Evolutionary conservation across 2,329 filamentous ascomycete species (phyloP).

Genomic region (Alternaria incomplexa): DNA sequence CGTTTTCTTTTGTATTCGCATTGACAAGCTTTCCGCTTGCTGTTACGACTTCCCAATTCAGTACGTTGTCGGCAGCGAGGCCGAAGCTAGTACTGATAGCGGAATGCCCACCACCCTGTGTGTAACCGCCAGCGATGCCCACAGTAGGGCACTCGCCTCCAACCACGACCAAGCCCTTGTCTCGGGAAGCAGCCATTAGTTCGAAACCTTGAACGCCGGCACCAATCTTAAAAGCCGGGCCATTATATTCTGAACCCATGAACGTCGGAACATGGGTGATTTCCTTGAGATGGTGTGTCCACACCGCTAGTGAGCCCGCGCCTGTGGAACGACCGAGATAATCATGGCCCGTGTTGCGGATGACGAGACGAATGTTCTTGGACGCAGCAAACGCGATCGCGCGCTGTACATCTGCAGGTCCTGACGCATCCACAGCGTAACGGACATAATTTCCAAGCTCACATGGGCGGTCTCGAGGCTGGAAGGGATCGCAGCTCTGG

Average conservation of each 20-base stretch:
- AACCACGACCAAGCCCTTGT: slow-evolving; percentile 22
- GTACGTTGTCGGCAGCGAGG: slow-evolving; percentile 33
- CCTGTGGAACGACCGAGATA: slow-evolving; percentile 31
- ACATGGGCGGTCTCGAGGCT: slow-evolving; percentile 21
- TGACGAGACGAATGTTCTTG: slow-evolving; percentile 34
- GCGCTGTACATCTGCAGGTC: slow-evolving; percentile 17
- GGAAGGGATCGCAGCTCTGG: slow-evolving; percentile 31
- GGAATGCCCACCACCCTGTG: slow-evolving; percentile 57
- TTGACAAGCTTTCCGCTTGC: slow-evolving; percentile 25
- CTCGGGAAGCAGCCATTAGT: slow-evolving; percentile 23
- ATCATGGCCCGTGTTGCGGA: slow-evolving; percentile 40
- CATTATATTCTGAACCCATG: slow-evolving; percentile 16
- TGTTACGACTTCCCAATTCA: slow-evolving; percentile 31
- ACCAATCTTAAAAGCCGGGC: slow-evolving; percentile 28
- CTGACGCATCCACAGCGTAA: slow-evolving; percentile 26
- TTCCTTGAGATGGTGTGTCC: slow-evolving; percentile 30
- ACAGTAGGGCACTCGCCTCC: slow-evolving; percentile 50
- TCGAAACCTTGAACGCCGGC: slow-evolving; percentile 36
- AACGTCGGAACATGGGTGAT: slow-evolving; percentile 21
- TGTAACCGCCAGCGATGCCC: slow-evolving; percentile 48
- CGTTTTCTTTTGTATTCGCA: slow-evolving; percentile 20
- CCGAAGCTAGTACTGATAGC: slow-evolving; percentile 55
- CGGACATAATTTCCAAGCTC: slow-evolving; percentile 29
- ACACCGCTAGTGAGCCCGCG: slow-evolving; percentile 21
- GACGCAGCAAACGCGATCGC: slow-evolving; percentile 28